Conservation (phyloP, 331 rosid genomes). For the Quercus phellos region DNA sequence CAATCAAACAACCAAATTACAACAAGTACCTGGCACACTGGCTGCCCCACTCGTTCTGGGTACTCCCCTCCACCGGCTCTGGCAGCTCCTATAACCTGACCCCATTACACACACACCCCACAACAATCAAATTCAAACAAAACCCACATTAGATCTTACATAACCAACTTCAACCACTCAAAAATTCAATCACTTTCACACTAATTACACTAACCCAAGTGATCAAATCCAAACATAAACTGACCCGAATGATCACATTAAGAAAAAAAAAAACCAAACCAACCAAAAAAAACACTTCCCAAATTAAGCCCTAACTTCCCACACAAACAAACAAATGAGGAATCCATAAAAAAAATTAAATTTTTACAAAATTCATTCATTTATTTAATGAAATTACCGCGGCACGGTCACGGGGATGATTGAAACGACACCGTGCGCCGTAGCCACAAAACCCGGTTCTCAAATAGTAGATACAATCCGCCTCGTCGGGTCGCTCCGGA, state of each 20-base stretch:
- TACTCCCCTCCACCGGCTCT: constrained; percentile 64
- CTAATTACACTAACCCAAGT: constrained; percentile 8
- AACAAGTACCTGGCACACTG: constrained; percentile 77
- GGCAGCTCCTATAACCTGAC: constrained; percentile 70
- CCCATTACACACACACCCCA: constrained; percentile 12
- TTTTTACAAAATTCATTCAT: background rate
- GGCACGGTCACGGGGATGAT: constrained; percentile 88
- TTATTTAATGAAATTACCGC: constrained; percentile 36
- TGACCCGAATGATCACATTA: constrained; percentile 16
- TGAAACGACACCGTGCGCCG: constrained; percentile 88
- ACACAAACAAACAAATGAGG: background rate
- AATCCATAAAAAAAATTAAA: background rate
- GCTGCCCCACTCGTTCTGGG: constrained; percentile 90
- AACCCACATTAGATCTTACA: constrained; percentile 17
- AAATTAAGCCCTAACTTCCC: constrained; percentile 13
- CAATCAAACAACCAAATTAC: constrained; percentile 25
- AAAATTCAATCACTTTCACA: constrained; percentile 8
- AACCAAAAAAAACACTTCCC: constrained; percentile 7
- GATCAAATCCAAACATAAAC: constrained; percentile 6
- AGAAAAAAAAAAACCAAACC: constrained; percentile 8
- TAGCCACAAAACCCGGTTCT: constrained; percentile 87
- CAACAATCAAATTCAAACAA: constrained; percentile 11
- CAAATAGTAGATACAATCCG: constrained; percentile 78
- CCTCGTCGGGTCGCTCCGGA: constrained; percentile 84
- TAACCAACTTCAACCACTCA: background rate